phyloP scores from a whole-genome alignment of 495 filamentous ascomycete species.

The Trichoderma parareesei region DNA sequence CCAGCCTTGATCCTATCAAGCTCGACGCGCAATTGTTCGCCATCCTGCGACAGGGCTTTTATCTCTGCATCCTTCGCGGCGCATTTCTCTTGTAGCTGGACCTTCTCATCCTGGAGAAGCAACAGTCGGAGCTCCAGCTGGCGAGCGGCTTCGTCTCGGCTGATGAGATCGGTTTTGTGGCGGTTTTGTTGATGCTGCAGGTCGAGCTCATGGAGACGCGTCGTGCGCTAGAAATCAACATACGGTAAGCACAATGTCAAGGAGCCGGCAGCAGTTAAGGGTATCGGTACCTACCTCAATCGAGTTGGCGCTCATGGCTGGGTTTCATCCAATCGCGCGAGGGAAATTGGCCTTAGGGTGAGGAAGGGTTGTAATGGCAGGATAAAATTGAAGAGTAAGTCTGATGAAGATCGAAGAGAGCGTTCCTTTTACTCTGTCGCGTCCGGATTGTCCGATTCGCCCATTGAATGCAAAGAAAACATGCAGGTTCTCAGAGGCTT shows the following conservation, averaged over 20 bases:
- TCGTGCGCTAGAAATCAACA: conserved; percentile 21
- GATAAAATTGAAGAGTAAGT: background rate
- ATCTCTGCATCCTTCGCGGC: conserved; percentile 46
- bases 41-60: conserved; percentile 47
- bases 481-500: too few species aligned
- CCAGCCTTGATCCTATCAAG: conserved; percentile 50
- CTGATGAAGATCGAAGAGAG: background rate
- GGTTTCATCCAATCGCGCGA: background rate
- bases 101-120: conserved; percentile 61
- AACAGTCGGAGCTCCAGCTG: conserved; percentile 56
- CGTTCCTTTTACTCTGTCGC: background rate
- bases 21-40: conserved; percentile 48
- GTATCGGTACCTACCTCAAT: conserved; percentile 6
- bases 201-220: conserved; percentile 46
- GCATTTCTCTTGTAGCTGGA: conserved; percentile 28
- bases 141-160: conserved; percentile 61
- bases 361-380: background rate
- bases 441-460: background rate
- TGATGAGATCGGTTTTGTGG: conserved; percentile 49
- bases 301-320: background rate
- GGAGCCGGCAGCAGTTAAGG: background rate
- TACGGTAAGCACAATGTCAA: conserved; percentile 14
- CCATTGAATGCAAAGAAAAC: background rate
- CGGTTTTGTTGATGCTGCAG: conserved; percentile 54
- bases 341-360: background rate